phyloP scores from a whole-genome alignment of 495 filamentous ascomycete genomes.

The Podospora pseudoanserina region DNA sequence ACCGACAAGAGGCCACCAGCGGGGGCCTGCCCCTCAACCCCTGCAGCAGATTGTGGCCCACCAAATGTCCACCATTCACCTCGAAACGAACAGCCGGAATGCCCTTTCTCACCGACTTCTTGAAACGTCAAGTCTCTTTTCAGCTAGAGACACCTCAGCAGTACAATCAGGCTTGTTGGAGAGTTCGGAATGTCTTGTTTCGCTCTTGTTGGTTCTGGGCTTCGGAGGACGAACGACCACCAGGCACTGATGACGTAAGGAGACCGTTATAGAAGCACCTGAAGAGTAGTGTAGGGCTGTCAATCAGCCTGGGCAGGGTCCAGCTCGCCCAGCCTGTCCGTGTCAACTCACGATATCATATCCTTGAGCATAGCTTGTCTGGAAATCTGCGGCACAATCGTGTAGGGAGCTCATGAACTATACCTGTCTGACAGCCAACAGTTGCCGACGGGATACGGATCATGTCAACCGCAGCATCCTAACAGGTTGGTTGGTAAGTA shows the following conservation, averaged over 20 bases:
- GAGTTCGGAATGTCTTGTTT: background rate
- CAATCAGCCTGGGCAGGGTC: background rate
- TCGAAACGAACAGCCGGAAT: background rate
- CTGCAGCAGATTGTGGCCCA: slow-evolving; percentile 1
- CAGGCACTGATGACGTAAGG: background rate
- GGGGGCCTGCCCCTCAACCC: background rate
- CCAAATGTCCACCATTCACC: background rate
- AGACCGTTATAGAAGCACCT: slow-evolving; percentile 1
- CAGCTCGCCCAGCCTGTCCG: background rate
- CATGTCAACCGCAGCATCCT: background rate
- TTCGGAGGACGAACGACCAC: background rate
- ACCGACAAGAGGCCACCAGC: slow-evolving; percentile 14
- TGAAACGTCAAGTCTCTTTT: background rate
- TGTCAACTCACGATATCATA: background rate
- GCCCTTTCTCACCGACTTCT: background rate
- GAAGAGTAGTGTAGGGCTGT: background rate
- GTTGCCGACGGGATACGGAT: background rate
- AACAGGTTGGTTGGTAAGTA: background rate
- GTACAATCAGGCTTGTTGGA: background rate
- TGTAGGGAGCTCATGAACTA: background rate
- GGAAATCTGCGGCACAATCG: background rate
- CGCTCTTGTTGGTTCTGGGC: background rate
- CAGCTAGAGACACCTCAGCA: background rate
- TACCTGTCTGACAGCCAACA: background rate
- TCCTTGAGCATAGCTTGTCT: background rate